Conservation (phyloP, 2,329 filamentous ascomycete species). For the Diaporthe citrichinensis region DNA sequence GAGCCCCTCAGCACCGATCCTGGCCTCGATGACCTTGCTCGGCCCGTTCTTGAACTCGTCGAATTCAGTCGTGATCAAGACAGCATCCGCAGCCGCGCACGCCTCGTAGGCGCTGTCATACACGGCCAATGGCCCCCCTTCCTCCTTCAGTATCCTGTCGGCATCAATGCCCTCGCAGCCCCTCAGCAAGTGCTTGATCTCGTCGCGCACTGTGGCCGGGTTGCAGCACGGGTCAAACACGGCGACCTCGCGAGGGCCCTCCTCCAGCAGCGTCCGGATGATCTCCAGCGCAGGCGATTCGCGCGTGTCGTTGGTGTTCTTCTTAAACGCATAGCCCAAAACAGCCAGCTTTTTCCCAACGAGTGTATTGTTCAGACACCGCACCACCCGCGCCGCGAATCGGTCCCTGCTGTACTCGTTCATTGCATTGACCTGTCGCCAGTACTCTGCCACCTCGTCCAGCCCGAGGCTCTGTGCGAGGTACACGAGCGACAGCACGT, state of each 20-base stretch:
- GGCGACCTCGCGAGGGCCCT: slow-evolving; percentile 73
- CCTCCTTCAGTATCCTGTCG: slow-evolving; percentile 48
- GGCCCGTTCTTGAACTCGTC: slow-evolving; percentile 61
- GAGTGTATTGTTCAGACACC: slow-evolving; percentile 77
- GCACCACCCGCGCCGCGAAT: slow-evolving; percentile 76
- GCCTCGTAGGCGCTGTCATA: slow-evolving; percentile 65
- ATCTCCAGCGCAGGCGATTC: slow-evolving; percentile 79
- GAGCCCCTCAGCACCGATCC: slow-evolving; percentile 17
- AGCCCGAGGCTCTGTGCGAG: slow-evolving; percentile 79
- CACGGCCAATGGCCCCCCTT: slow-evolving; percentile 61
- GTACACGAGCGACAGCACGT: slow-evolving; percentile 81
- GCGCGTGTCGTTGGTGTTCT: slow-evolving; percentile 81
- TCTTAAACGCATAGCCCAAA: slow-evolving; percentile 85
- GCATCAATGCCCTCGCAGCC: slow-evolving; percentile 39
- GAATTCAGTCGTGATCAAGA: slow-evolving; percentile 70
- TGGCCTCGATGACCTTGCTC: background rate
- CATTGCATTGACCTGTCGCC: slow-evolving; percentile 80
- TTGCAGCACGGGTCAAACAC: slow-evolving; percentile 78
- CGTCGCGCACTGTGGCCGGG: slow-evolving; percentile 62
- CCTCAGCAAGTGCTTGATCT: slow-evolving; percentile 63
- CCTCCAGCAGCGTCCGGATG: slow-evolving; percentile 75
- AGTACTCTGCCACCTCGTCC: slow-evolving; percentile 81
- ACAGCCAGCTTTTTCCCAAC: slow-evolving; percentile 79
- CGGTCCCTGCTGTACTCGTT: slow-evolving; percentile 82
- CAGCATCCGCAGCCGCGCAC: slow-evolving; percentile 62